Evolutionary conservation across 805 yeast genomes (phyloP).

Genomic region (Sugiyamaella americana): DNA sequence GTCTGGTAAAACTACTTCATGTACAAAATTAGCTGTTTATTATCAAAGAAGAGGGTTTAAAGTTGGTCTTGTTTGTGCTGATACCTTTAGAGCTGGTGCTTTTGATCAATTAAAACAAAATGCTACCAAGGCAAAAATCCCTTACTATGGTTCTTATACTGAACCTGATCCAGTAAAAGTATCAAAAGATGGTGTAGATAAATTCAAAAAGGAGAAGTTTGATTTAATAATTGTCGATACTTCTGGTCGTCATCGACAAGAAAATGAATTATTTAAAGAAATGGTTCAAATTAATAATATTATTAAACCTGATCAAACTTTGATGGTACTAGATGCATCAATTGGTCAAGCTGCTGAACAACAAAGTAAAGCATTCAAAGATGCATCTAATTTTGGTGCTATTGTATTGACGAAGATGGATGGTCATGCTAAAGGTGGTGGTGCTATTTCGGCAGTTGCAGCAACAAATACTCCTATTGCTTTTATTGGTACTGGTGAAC

Average conservation of each 20-base stretch:
- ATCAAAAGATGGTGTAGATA: conserved; percentile 84
- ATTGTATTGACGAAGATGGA: conserved; percentile 94
- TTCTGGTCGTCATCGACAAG: conserved; percentile 97
- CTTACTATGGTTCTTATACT: conserved; percentile 89
- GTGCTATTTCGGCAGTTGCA: conserved; percentile 98
- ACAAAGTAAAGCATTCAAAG: conserved; percentile 91
- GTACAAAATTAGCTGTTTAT: conserved; percentile 93
- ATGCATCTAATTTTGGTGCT: conserved; percentile 88
- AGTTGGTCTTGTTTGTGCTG: conserved; percentile 97
- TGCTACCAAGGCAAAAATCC: conserved; percentile 91
- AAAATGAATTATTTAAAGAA: conserved; percentile 81
- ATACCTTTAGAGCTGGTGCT: conserved; percentile 99
- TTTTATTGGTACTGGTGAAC: conserved; percentile 98
- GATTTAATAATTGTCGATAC: conserved; percentile 95
- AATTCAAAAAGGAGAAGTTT: conserved; percentile 84
- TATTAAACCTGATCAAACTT: conserved; percentile 89
- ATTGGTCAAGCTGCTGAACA: conserved; percentile 98
- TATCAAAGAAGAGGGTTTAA: conserved; percentile 90
- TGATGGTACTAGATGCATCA: conserved; percentile 95
- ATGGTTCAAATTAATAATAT: conserved; percentile 90
- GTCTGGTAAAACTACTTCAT: conserved; percentile 96
- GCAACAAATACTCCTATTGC: conserved; percentile 92
- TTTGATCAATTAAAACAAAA: conserved; percentile 97
- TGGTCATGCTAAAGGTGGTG: conserved; percentile 99
- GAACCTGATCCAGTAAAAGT: conserved; percentile 95